phyloP scores from a whole-genome alignment of 495 filamentous ascomycete species.

The Aspergillus sparsus region DNA sequence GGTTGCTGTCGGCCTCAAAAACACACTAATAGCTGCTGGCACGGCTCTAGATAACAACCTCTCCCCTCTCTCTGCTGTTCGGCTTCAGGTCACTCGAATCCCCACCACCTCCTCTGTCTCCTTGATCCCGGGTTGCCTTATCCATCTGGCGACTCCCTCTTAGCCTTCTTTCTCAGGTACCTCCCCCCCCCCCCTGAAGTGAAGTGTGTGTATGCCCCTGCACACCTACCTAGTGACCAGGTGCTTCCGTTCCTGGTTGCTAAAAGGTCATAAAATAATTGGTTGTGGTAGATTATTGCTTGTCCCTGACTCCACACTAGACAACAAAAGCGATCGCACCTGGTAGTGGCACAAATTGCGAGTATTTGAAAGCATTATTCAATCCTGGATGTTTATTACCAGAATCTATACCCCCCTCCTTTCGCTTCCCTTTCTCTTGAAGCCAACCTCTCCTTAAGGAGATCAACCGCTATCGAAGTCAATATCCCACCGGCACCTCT shows the following conservation, averaged over 20 bases:
- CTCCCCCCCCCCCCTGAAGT: conserved; percentile 25
- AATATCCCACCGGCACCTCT: background rate
- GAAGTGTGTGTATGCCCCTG: conserved; percentile 19
- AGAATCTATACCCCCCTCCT: conserved; percentile 11
- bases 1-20: conserved; percentile 1
- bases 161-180: conserved; percentile 21
- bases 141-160: conserved; percentile 14
- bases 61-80: conserved; percentile 8
- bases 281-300: conserved; percentile 31
- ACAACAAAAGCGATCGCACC: conserved; percentile 27
- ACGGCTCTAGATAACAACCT: conserved; percentile 4
- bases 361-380: conserved; percentile 15
- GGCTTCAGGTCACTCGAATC: conserved; percentile 5
- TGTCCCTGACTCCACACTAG: conserved; percentile 31
- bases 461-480: background rate
- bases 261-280: conserved; percentile 32
- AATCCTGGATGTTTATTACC: conserved; percentile 19
- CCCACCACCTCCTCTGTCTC: conserved; percentile 12
- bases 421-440: conserved; percentile 7
- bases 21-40: conserved; percentile 13
- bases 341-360: conserved; percentile 14
- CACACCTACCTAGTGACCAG: background rate
- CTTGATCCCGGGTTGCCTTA: conserved; percentile 13
- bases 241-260: conserved; percentile 15
- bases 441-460: conserved; percentile 6